Evolutionary conservation across 306 rosid species (phyloP).

Genomic region (Casuarina cunninghamiana): DNA sequence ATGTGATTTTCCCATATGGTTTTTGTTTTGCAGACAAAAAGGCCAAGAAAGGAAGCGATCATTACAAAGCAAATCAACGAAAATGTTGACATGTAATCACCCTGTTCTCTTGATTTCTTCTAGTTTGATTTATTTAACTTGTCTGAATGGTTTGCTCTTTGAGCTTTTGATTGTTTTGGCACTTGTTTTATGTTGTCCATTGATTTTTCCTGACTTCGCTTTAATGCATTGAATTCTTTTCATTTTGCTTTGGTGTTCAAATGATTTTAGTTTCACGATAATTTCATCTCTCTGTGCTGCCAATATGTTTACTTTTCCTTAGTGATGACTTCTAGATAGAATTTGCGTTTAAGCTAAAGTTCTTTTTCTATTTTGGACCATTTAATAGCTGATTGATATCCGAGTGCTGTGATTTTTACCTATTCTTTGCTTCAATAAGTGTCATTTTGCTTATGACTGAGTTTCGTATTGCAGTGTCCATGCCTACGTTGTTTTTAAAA

Average conservation of each 20-base stretch:
- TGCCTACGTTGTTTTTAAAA: conserved; percentile 78
- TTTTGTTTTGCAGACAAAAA: conserved; percentile 65
- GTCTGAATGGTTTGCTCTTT: neutral
- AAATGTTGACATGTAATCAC: conserved; percentile 65
- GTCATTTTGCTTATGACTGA: conserved; percentile 23
- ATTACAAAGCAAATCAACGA: conserved; percentile 69
- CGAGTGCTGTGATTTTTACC: neutral
- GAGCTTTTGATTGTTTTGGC: neutral
- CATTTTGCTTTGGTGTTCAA: neutral
- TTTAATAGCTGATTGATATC: neutral
- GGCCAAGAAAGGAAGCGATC: conserved; percentile 83
- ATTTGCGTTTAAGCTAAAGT: neutral
- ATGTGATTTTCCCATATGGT: conserved; percentile 3
- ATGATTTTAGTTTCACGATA: neutral
- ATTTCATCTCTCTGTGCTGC: neutral
- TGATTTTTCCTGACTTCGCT: neutral
- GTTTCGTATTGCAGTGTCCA: conserved; percentile 65
- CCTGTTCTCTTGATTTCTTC: neutral
- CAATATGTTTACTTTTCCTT: neutral
- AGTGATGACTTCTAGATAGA: neutral
- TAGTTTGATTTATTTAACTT: neutral
- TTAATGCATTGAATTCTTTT: neutral
- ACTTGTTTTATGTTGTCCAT: neutral
- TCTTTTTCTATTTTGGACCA: neutral
- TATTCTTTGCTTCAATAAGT: neutral